phyloP scores from a whole-genome alignment of 2,329 filamentous ascomycete species.

The Sclerotinia spermophila region DNA sequence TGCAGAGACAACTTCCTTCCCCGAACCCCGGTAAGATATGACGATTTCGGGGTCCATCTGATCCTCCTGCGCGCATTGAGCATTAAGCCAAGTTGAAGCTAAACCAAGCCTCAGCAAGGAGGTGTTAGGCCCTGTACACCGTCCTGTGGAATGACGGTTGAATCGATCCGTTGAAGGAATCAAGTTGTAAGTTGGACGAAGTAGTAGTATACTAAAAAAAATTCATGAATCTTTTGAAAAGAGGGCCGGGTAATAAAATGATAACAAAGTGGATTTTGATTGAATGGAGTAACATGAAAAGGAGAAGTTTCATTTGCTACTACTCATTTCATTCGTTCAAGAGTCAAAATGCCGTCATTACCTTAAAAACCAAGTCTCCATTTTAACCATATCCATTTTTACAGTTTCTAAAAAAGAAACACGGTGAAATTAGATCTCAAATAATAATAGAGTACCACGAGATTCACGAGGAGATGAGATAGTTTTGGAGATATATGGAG shows the following conservation, averaged over 20 bases:
- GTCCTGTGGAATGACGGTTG: slow-evolving; percentile 3
- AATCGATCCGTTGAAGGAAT: slow-evolving; percentile 9
- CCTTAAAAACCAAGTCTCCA: not conserved
- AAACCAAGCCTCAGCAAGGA: slow-evolving; percentile 11
- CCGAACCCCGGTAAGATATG: slow-evolving; percentile 10
- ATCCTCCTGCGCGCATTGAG: slow-evolving; percentile 14
- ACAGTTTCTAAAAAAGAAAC: not conserved
- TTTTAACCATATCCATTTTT: not conserved
- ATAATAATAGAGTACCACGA: slow-evolving; percentile 9
- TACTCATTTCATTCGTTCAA: slow-evolving; percentile 5
- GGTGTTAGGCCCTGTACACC: not conserved
- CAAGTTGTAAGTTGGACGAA: not conserved
- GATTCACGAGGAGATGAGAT: slow-evolving; percentile 5
- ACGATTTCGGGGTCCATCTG: slow-evolving; percentile 17
- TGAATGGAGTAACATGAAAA: not conserved
- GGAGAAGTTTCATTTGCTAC: not conserved
- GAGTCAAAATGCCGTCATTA: slow-evolving; percentile 10
- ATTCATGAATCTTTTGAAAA: not conserved
- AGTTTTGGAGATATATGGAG: not conserved
- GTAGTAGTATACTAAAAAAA: too few species aligned
- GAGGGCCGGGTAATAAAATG: not conserved
- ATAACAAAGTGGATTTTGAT: slow-evolving; percentile 6
- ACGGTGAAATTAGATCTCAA: slow-evolving; percentile 4
- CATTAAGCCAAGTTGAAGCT: not conserved
- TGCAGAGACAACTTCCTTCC: not conserved